These are phyloP conservation scores for Fusarium sp. DNA, from an alignment of 2,329 filamentous ascomycete genomes.

Conservation along the genomic window DNA sequence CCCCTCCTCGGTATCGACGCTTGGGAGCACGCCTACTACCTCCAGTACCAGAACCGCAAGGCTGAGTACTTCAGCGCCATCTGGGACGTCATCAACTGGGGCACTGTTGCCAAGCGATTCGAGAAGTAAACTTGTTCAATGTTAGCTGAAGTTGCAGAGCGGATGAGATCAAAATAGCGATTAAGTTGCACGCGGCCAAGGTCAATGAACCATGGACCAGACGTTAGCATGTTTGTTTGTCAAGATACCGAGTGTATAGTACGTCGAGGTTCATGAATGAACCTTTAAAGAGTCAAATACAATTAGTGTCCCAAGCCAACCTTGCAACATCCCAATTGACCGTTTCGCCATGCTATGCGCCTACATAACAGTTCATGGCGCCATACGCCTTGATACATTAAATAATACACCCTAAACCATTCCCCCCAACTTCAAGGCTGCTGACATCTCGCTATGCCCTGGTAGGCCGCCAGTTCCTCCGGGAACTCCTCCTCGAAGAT, in stretches of 20 bases:
- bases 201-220: conserved; percentile 3
- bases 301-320: conserved; percentile 1
- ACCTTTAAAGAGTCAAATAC: conserved; percentile 24
- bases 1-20: conserved; percentile 92
- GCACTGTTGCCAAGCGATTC: conserved; percentile 85
- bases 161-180: conserved; percentile 30
- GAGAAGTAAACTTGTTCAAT: conserved; percentile 54
- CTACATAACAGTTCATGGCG: background rate
- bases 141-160: conserved; percentile 1
- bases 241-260: conserved; percentile 43
- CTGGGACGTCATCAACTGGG: conserved; percentile 98
- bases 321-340: background rate
- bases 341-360: background rate
- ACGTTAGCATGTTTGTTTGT: conserved; percentile 33
- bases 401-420: background rate
- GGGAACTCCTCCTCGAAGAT: conserved; percentile 48
- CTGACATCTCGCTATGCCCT: conserved; percentile 51
- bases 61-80: conserved; percentile 94
- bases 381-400: background rate
- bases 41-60: conserved; percentile 98
- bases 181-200: conserved; percentile 6
- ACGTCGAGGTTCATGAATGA: conserved; percentile 31
- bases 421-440: conserved; percentile 24
- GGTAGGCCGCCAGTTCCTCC: conserved; percentile 51
- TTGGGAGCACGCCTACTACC: conserved; percentile 97